These are phyloP conservation scores for Striga hermonthica DNA, from an alignment of 305 asterid genomes.

Conservation along the genomic window DNA sequence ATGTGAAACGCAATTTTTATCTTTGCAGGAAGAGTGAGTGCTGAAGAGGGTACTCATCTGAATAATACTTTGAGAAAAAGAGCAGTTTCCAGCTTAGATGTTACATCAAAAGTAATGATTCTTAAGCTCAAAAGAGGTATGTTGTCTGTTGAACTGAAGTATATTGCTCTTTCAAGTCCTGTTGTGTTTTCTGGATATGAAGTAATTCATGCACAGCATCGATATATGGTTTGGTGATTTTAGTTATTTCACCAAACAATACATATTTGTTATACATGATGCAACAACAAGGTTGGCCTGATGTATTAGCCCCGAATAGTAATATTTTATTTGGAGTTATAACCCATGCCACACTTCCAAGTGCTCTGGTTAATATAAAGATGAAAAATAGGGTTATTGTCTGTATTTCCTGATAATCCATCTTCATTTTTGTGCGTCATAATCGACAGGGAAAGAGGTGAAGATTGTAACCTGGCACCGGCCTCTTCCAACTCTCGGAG, in stretches of 20 bases:
- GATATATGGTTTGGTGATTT: slow-evolving; percentile 45
- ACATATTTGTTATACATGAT: slow-evolving; percentile 31
- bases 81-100: slow-evolving; percentile 17
- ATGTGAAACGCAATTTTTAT: slow-evolving; percentile 13
- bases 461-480: slow-evolving; percentile 70
- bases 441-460: background rate
- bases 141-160: slow-evolving; percentile 25
- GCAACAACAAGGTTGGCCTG: slow-evolving; percentile 69
- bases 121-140: slow-evolving; percentile 23
- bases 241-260: slow-evolving; percentile 48
- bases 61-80: background rate
- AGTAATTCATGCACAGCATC: slow-evolving; percentile 44
- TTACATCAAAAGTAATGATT: slow-evolving; percentile 15
- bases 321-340: slow-evolving; percentile 69
- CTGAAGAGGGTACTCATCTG: slow-evolving; percentile 12
- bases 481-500: slow-evolving; percentile 76
- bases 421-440: too few species aligned
- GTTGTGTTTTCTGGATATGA: slow-evolving; percentile 12
- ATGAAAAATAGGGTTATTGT: too few species aligned
- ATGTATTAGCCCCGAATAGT: slow-evolving; percentile 64
- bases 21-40: slow-evolving; percentile 24
- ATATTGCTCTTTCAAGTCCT: slow-evolving; percentile 14
- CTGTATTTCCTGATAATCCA: background rate
- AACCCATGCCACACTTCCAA: slow-evolving; percentile 53
- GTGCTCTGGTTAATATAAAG: slow-evolving; percentile 2